Percentiles rank a stretch among this genome's conserved stretches.
These are phyloP conservation scores for Cicer yamashitae DNA, from an alignment of 306 rosid genomes.

Conservation along the genomic window DNA sequence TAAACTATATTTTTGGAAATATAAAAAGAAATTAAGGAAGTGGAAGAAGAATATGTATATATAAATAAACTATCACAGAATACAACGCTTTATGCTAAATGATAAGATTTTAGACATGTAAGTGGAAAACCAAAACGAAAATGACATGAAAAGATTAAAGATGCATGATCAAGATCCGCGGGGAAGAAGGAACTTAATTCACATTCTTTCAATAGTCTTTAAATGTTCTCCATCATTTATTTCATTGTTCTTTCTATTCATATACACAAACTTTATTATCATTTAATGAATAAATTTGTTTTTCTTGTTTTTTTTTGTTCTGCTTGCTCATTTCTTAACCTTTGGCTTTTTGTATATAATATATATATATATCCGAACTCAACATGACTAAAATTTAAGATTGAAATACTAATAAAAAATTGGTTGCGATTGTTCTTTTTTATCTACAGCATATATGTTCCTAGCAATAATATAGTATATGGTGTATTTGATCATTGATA, in stretches of 20 bases:
- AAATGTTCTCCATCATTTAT: conserved; percentile 47
- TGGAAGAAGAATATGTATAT: conserved; percentile 48
- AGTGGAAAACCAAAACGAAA: conserved; percentile 48
- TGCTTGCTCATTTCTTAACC: not conserved
- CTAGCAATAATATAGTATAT: conserved; percentile 12
- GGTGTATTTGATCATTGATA: conserved; percentile 33
- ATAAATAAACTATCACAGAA: conserved; percentile 35
- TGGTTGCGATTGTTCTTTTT: conserved; percentile 38
- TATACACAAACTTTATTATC: conserved; percentile 16
- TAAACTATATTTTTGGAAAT: not conserved
- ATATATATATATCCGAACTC: conserved; percentile 11
- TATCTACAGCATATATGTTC: conserved; percentile 36
- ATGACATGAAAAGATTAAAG: conserved; percentile 51
- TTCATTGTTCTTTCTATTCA: conserved; percentile 47
- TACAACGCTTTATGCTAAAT: conserved; percentile 49
- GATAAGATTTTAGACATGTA: conserved; percentile 47
- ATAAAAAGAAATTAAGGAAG: conserved; percentile 18
- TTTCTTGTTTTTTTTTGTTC: not conserved
- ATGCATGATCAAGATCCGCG: conserved; percentile 33
- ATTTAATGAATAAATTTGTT: not conserved
- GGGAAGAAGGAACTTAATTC: conserved; percentile 55
- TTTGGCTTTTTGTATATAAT: not conserved
- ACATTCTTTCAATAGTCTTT: conserved; percentile 45
- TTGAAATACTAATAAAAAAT: not conserved
- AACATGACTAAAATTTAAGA: conserved; percentile 30